Evolutionary conservation across 176 grass and related monocot genomes (phyloP), one percentile per base, ranked within the genome.

Genomic region (Oropetium thomaeum): DNA sequence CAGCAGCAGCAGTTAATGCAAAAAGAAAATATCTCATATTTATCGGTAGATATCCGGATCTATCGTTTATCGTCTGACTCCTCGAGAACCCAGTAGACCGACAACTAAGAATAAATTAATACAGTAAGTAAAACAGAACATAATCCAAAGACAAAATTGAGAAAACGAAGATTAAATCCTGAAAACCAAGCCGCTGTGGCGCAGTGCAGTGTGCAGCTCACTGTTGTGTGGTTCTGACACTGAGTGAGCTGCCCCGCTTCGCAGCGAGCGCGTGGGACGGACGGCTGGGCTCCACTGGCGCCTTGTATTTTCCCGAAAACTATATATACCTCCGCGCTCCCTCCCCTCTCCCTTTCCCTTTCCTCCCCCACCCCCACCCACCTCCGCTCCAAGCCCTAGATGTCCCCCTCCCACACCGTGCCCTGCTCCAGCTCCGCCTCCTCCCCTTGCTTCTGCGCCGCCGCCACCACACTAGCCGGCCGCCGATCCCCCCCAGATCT

Each of bases 271-370:
- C 47, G 70, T 80, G 83, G 79, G 83, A 35, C 75, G 62, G 69
- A 47, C 30, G 40, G 40, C 10, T 61, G 83, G 83, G 17, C 69
- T 70, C 83, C 83, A 69, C 53, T 0, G 1, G 4, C 42, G 33
- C 20, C 55, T 86, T 88, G 92, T 87, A 90, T 94, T 90, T 88
- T 94, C 88, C 92, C 92, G 92, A 94, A 94, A 94, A 94, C 88
- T 95, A 95, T 95, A 95, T 77, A 95, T 86, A 95, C 33, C 85
- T 95, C 87, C 79, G 47, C 69, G 82, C 74, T 80, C 82, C 70
- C 64, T 65, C 47, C 69, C 66, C 68, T 75, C 11, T 4, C n/a
- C 79, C 77, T 87, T 79, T 89, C 89, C 66, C 73, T 72, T 73
- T 75, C 88, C 74, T 79, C 34, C 86, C 85, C 74, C 69, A 79